Evolutionary conservation across 2,329 filamentous ascomycete species (phyloP), one percentile per base, ranked within the genome.

Genomic region (Fusarium armeniacum): DNA sequence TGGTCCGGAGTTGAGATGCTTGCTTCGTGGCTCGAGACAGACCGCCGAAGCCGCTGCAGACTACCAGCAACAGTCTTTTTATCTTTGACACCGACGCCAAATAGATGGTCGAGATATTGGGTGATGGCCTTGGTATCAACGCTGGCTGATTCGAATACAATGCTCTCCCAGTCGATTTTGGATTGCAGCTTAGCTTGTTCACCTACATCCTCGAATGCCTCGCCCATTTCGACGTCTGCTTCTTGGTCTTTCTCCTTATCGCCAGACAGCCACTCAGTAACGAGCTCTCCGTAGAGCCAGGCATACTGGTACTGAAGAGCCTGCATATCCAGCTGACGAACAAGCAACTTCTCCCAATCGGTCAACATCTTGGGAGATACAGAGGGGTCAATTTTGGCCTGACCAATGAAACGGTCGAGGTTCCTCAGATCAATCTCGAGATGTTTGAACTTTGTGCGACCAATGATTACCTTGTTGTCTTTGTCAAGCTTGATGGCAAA

Each of bases 211-310:
- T 84, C 83, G 49, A 83, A 84, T 0, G 73, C 76, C 16, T 80
- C 80, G 2, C 73, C 66, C 73, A 78, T 78, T 8, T 77, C 71
- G 35, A 75, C 67, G 22, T 74, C 62, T 6, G 41, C 54, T 52
- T 68, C 24, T 9, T 51, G n/a, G 5, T 47, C 50, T 7, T 72
- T 59, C 1, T 61, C 36, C 10, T 76, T 62, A 3, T 76, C 76
- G 1, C 75, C 70, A 1, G 78, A 79, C 2, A 84, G 75, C 83
- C 82, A 85, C 64, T 85, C 83, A 1, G 79, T 84, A n/a, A 84
- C 82, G 6, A 85, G 77, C 49, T 82, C 76, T 4, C 80, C 82
- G 44, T 84, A 84, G 4, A 85, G 76, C 11, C 80, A 79, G 0
- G 83, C 82, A 46, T 82, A 83, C 53, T 80, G 72, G 56, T 81